Evolutionary conservation across 768 basidiomycete species (phyloP).

Genomic region (Exsudoporus frostii): DNA sequence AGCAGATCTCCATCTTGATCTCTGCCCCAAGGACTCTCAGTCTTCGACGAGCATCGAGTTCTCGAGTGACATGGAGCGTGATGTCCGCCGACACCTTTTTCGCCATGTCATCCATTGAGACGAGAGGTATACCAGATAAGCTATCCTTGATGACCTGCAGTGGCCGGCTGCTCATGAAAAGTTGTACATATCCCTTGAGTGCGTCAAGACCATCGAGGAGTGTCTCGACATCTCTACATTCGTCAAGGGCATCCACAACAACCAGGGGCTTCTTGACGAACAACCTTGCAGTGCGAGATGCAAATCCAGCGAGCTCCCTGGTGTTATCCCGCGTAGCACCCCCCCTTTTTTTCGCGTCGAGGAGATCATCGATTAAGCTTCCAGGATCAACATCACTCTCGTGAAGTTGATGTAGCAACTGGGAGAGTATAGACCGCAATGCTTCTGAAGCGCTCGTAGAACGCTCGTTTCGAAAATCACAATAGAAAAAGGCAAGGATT

Average conservation of each 20-base stretch:
- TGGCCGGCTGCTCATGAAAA: not conserved
- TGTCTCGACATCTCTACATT: not conserved
- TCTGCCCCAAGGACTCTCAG: not conserved
- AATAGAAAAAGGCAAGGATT: not conserved
- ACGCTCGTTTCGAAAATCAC: not conserved
- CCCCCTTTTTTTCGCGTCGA: not conserved
- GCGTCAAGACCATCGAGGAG: not conserved
- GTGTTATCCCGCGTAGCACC: not conserved
- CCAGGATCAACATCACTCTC: too few species aligned
- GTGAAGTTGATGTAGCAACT: not conserved
- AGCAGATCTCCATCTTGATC: not conserved
- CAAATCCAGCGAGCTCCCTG: not conserved
- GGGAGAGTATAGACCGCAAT: not conserved
- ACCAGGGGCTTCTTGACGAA: not conserved
- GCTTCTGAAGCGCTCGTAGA: not conserved
- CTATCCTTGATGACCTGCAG: not conserved
- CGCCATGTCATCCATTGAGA: not conserved
- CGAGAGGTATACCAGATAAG: not conserved
- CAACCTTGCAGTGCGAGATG: not conserved
- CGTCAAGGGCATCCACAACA: not conserved
- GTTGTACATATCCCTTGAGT: not conserved
- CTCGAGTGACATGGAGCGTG: not conserved
- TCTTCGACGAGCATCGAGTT: not conserved
- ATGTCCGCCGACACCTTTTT: not conserved
- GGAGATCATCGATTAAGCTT: not conserved